A percentile compares a stretch with the other conserved stretches of the same genome.
phyloP scores from a whole-genome alignment of 192 early-diverging fungal genomes.

The Nowakowskiella sp. region DNA sequence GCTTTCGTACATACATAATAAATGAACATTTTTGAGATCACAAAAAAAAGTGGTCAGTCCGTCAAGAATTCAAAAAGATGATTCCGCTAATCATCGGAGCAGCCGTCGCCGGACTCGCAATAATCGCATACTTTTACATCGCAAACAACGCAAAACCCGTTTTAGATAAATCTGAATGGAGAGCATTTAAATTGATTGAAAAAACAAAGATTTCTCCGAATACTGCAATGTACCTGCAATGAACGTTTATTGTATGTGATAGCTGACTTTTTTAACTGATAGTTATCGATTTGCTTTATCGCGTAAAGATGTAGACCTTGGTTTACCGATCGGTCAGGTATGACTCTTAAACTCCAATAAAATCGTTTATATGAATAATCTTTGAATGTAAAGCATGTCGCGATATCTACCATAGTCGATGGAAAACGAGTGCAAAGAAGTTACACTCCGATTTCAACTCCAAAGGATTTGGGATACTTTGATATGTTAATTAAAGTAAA shows the following conservation, averaged over 20 bases:
- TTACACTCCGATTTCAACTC: slow-evolving; percentile 84
- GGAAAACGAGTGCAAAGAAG: slow-evolving; percentile 78
- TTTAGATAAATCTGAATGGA: slow-evolving; percentile 3
- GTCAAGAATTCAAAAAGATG: no score
- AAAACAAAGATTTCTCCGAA: slow-evolving; percentile 74
- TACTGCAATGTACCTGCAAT: slow-evolving; percentile 77
- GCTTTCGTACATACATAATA: no score
- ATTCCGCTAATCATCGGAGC: no score
- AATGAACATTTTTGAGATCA: no score
- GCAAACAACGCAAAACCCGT: neutral
- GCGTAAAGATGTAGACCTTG: slow-evolving; percentile 52
- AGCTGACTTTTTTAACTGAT: neutral
- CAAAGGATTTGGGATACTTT: slow-evolving; percentile 81
- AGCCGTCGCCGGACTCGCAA: no score
- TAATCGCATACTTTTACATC: no score
- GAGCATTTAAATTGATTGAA: slow-evolving; percentile 39
- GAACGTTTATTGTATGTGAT: neutral
- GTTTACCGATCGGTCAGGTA: slow-evolving; percentile 84
- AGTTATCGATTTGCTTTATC: slow-evolving; percentile 84
- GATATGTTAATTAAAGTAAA: slow-evolving; percentile 83
- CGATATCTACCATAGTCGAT: slow-evolving; percentile 71
- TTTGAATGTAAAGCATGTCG: slow-evolving; percentile 58
- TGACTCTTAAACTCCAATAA: neutral
- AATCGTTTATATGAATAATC: neutral
- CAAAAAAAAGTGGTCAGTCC: no score